These are phyloP conservation scores for Chaetoceros muelleri DNA, from an alignment of 108 stramenopile species.

Conservation along the genomic window DNA sequence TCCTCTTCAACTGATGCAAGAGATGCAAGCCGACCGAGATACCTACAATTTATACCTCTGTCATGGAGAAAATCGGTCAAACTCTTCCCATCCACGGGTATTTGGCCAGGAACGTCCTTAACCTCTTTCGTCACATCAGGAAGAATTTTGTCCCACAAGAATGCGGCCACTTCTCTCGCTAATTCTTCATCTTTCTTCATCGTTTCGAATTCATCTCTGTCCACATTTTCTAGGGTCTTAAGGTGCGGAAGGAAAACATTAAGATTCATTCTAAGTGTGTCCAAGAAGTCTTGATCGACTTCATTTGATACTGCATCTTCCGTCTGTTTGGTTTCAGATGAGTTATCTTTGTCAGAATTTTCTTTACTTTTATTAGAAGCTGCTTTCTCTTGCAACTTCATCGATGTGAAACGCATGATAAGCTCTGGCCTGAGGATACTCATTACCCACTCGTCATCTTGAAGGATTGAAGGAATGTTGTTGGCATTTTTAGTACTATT, in stretches of 20 bases:
- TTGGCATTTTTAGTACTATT: constrained; percentile 3
- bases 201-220: constrained; percentile 40
- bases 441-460: constrained; percentile 72
- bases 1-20: constrained; percentile 73
- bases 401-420: constrained; percentile 48
- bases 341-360: not conserved
- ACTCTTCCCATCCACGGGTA: constrained; percentile 71
- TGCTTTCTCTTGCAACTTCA: constrained; percentile 30
- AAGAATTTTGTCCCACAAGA: constrained; percentile 78
- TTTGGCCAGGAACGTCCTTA: constrained; percentile 29
- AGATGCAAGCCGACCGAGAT: constrained; percentile 81
- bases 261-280: constrained; percentile 66
- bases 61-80: constrained; percentile 82
- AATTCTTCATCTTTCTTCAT: constrained; percentile 76
- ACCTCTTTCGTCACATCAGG: constrained; percentile 63
- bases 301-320: constrained; percentile 33
- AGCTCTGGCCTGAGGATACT: constrained; percentile 79
- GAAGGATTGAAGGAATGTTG: constrained; percentile 10
- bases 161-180: constrained; percentile 56
- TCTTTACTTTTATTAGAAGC: constrained; percentile 12
- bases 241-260: constrained; percentile 86
- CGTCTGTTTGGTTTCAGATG: constrained; percentile 11
- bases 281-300: constrained; percentile 63
- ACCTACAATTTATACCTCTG: constrained; percentile 90
- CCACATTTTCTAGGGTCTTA: constrained; percentile 39